Evolutionary conservation across 2,329 filamentous ascomycete species (phyloP), one percentile per base, ranked within the genome.

Genomic region (Knoxdaviesia proteae): DNA sequence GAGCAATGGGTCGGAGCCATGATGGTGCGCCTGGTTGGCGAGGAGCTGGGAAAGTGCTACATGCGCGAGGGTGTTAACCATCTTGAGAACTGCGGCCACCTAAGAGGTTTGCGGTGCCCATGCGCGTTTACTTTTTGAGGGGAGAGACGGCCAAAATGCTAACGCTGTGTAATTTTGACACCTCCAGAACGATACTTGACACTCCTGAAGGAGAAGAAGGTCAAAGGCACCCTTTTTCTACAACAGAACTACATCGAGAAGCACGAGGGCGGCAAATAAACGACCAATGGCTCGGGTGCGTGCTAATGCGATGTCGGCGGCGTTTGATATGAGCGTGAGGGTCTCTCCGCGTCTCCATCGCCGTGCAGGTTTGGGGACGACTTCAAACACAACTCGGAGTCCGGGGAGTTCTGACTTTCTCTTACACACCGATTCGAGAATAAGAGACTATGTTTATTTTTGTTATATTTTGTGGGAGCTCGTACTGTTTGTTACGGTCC

Each of bases 1-100:
- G 83, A 90, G 64, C 83, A 90, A 65, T 90, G 84, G 84, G 81
- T 90, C 46, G 77, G 75, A 58, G 77, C 79, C 58, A 90, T 90
- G 83, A 90, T 87, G 83, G 80, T 80, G 45, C 70, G 83, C 47
- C 63, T 90, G 48, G 80, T 90, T 44, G 68, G 80, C 49, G 80
- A 88, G 58, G 83, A 90, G 67, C 66, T 90, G 64, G 71, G 77
- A 61, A 88, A 84, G 65, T 90, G 83, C 67, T 90, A 90, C 62
- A 74, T 76, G 61, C 69, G 74, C 51, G 80, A 90, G 62, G 84
- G 83, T 44, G 80, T 87, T 50, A 90, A 90, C 61, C 83, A 90
- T 59, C 62, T 90, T 58, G 83, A 88, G 69, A 90, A 88, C 64
- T 90, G 83, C 60, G 82, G 81, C 50, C 66, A 71, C 53, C 60